Evolutionary conservation across 768 basidiomycete species (phyloP).

Genomic region (Boletus pseudopeckii): DNA sequence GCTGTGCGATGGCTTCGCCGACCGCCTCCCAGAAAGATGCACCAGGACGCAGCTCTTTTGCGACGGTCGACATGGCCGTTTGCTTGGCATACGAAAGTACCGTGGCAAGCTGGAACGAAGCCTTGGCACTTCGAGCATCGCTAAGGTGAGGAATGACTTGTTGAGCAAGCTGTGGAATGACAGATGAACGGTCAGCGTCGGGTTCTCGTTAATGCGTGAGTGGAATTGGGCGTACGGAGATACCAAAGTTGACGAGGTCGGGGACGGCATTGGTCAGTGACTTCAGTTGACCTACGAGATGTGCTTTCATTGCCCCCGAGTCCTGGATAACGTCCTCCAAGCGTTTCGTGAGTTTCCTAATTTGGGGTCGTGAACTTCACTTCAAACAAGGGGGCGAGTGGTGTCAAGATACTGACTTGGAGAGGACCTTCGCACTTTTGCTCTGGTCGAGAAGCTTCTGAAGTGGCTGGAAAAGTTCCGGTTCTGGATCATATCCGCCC

Average conservation of each 20-base stretch:
- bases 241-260: slow-evolving; percentile 87
- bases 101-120: slow-evolving; percentile 69
- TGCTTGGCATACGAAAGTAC: slow-evolving; percentile 72
- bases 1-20: slow-evolving; percentile 59
- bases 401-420: slow-evolving; percentile 51
- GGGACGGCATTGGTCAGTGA: slow-evolving; percentile 68
- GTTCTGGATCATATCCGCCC: slow-evolving; percentile 70
- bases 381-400: not conserved
- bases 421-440: slow-evolving; percentile 73
- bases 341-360: slow-evolving; percentile 83
- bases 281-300: slow-evolving; percentile 71
- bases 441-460: slow-evolving; percentile 80
- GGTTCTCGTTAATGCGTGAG: not conserved
- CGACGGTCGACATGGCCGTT: slow-evolving; percentile 67
- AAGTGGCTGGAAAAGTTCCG: slow-evolving; percentile 77
- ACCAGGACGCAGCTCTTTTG: slow-evolving; percentile 63
- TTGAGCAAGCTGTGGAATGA: slow-evolving; percentile 71
- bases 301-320: slow-evolving; percentile 66
- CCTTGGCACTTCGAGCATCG: slow-evolving; percentile 75
- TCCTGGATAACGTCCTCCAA: slow-evolving; percentile 76
- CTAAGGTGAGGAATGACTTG: slow-evolving; percentile 81
- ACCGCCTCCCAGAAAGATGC: slow-evolving; percentile 77
- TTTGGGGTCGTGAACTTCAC: not conserved
- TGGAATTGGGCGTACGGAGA: slow-evolving; percentile 55
- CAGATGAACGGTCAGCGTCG: not conserved